Percentiles rank a stretch among this genome's conserved stretches.
These are phyloP conservation scores for Lupinus albus DNA, from an alignment of 306 rosid species.

Conservation along the genomic window DNA sequence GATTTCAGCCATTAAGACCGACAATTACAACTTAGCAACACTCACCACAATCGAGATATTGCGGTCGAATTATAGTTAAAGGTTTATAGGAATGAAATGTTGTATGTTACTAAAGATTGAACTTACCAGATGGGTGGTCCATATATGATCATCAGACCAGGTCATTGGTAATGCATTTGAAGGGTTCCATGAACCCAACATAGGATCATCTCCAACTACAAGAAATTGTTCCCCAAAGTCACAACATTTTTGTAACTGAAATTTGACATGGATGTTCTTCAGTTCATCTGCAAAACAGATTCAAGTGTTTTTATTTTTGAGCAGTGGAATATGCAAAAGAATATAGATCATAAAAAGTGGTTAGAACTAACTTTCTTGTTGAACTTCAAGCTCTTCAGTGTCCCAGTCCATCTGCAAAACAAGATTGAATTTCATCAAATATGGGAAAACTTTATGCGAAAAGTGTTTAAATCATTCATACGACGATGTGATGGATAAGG, in stretches of 20 bases:
- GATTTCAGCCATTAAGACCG: too few species aligned
- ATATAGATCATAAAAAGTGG: background rate
- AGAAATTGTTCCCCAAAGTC: constrained; percentile 62
- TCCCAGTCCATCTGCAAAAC: constrained; percentile 36
- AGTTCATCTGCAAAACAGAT: constrained; percentile 48
- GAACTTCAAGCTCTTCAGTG: constrained; percentile 31
- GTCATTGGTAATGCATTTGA: constrained; percentile 56
- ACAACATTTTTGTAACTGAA: constrained; percentile 60
- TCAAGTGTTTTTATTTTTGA: background rate
- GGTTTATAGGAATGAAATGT: background rate
- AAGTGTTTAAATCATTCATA: too few species aligned
- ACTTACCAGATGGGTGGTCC: constrained; percentile 63
- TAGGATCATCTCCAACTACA: constrained; percentile 67
- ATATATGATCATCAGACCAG: constrained; percentile 68
- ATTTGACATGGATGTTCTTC: constrained; percentile 51
- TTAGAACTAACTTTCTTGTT: constrained; percentile 43
- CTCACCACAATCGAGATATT: too few species aligned
- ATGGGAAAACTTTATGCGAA: too few species aligned
- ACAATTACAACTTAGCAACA: too few species aligned
- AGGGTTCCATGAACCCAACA: constrained; percentile 68
- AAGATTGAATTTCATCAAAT: background rate
- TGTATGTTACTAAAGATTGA: background rate
- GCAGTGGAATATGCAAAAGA: background rate
- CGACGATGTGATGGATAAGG: too few species aligned
- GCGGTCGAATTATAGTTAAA: too few species aligned